Base-by-base conservation (phyloP, 768 basidiomycete species). In the Tricholoma sp. region DNA sequence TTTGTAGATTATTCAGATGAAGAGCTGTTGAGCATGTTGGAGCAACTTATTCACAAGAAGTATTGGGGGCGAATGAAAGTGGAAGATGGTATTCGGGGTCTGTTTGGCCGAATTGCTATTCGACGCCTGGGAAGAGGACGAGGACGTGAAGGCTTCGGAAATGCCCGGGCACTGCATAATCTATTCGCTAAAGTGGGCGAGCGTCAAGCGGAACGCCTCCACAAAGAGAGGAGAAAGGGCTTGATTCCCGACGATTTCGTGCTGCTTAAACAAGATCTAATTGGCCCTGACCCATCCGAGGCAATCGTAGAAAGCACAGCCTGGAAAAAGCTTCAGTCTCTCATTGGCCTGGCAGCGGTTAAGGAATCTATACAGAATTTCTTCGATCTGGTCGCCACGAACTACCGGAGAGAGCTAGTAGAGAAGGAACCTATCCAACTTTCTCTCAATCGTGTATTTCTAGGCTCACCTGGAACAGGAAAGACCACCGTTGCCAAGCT, bases 401-500 rank as follows among this genome's bases (percentile, higher is more conserved):
- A 88, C 62, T 87, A 85, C 55, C 61, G 74, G 1, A 80, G 86
- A 4, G 86, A 88, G 63, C 69, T 88, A 50, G 53, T 63, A 42
- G 85, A 88, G 59, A 71, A 76, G 61, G 72, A 80, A 31, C 83
- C 82, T 0, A 52, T 84, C 15, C 70, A 76, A 45, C 64, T 82
- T 41, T 80, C 84, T 8, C 73, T 88, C 57, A 87, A 88, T 57
- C 79, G 82, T 13, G 80, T 84, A 0, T 87, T 88, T 68, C 62
- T 85, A 29, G 87, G 87, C 1, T 80, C 80, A 10, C 86, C 86
- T 6, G 86, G 86, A 2, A 87, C 86, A 0, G 86, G 86, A 0
- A 89, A 88, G 65, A 89, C 86, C 1, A 83, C 83, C 0, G 86
- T 89, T 0, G 86, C 83, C 0, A 81, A 80, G 61, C 63, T 86